Evolutionary conservation across 257 asterid genomes (phyloP), one percentile per base, ranked within the genome.

Genomic region (Phtheirospermum japonicum): DNA sequence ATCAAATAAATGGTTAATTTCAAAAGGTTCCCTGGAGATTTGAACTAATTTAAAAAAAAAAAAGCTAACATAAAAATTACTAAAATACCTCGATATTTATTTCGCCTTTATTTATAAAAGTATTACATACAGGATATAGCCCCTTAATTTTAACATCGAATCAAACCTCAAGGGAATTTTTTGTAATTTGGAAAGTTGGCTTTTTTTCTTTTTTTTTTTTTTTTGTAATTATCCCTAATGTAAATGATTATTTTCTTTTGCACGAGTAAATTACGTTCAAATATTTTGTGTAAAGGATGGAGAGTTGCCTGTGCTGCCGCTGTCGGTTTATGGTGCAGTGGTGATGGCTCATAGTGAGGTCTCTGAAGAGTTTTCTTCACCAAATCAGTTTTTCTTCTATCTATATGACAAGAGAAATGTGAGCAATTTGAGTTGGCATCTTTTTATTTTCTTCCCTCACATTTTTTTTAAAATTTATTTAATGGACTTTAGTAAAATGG

Each of bases 341-440:
- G 91, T 89, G 46, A 88, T 92, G 98, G 94, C 95, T 62, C 97
- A 92, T 59, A 84, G 79, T 59, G 93, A 78, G 57, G 86, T 75
- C 64, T 83, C 90, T 0, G 97, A 88, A 64, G 97, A 92, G 70
- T 81, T 74, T 65, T 92, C 98, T 40, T 86, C 98, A 0, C 97
- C 98, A n/a, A 84, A 85, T 62, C 97, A 92, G 83, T 92, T 92
- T 59, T 92, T 92, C 89, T 83, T 92, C 61, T 86, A 92, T 74
- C 97, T 86, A n/a, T 92, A 92, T 36, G 95, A 89, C 76, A 89
- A 84, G 87, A 77, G 98, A 81, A 88, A 88, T 53, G 98, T 91
- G 77, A 74, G 98, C 70, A 64, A 57, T 19, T 40, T 43, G 23
- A 23, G 31, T 52, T 67, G 28, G 50, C 40, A 69, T 17, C 30